Evolutionary conservation across 108 stramenopile species (phyloP).

Genomic region (Discostella stelligeroides): DNA sequence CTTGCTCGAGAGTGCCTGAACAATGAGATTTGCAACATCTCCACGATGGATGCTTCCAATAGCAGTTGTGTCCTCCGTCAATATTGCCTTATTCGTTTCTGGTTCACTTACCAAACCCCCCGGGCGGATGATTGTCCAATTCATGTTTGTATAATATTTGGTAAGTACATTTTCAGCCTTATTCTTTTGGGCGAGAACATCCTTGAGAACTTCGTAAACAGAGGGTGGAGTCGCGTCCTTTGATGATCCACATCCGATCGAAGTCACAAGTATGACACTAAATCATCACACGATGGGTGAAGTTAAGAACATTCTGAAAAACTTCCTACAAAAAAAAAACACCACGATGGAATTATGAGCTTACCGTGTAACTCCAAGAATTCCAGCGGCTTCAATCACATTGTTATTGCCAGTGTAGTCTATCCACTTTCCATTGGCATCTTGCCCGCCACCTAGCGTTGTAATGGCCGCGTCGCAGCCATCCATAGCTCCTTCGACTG

Average conservation of each 20-base stretch:
- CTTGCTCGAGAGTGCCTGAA: constrained; percentile 64
- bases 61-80: constrained; percentile 86
- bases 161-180: constrained; percentile 79
- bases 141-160: constrained; percentile 93
- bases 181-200: constrained; percentile 56
- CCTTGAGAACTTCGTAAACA: constrained; percentile 83
- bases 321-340: neutral
- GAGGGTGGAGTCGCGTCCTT: constrained; percentile 84
- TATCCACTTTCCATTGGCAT: constrained; percentile 59
- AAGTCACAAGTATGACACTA: constrained; percentile 87
- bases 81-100: constrained; percentile 79
- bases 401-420: constrained; percentile 95
- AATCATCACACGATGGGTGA: no score
- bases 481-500: constrained; percentile 91
- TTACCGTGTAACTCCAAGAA: constrained; percentile 86
- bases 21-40: constrained; percentile 87
- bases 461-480: constrained; percentile 97
- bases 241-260: constrained; percentile 89
- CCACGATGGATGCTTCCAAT: constrained; percentile 91
- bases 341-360: neutral
- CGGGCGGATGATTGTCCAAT: constrained; percentile 97
- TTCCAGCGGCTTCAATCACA: constrained; percentile 95
- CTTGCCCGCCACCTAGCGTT: constrained; percentile 81
- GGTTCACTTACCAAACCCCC: constrained; percentile 84
- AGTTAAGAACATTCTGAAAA: neutral